A percentile compares a stretch with the other conserved stretches of the same genome.
Conservation (phyloP, 1,284 basidiomycete species). For the Trichosporon sp. region DNA sequence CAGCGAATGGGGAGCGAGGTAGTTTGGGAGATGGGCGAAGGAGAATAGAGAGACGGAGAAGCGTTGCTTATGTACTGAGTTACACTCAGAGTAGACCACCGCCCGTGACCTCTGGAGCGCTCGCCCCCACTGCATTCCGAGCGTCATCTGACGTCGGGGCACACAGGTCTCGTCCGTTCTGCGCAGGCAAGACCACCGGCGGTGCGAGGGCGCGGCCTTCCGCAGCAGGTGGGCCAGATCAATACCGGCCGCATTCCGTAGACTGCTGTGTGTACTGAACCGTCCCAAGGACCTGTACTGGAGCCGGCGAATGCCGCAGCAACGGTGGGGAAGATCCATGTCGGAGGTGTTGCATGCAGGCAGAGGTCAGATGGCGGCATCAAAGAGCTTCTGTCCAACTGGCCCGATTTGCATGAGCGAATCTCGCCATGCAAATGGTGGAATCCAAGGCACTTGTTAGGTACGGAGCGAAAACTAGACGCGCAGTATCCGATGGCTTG, state of each 20-base stretch:
- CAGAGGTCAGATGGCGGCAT: no score
- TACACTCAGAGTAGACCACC: no score
- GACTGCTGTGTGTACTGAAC: neutral
- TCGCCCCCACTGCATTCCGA: neutral
- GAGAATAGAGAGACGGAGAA: neutral
- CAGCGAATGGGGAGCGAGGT: no score
- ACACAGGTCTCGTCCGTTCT: neutral
- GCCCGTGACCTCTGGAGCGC: neutral
- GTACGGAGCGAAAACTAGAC: no score
- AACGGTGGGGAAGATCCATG: no score
- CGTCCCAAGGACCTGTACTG: neutral
- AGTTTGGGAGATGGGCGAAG: neutral
- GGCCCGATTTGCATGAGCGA: no score
- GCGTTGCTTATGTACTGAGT: neutral
- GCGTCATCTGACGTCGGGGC: neutral
- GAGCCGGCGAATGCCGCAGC: no score
- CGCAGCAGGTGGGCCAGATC: neutral
- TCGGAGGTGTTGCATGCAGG: no score
- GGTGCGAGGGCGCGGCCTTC: neutral
- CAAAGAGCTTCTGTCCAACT: no score
- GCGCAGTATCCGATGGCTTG: neutral
- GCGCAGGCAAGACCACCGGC: neutral
- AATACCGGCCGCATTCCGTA: neutral
- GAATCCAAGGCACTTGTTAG: no score
- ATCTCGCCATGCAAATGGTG: no score